Conservation (phyloP, 768 basidiomycete genomes). For the Mrakia blollopis region DNA sequence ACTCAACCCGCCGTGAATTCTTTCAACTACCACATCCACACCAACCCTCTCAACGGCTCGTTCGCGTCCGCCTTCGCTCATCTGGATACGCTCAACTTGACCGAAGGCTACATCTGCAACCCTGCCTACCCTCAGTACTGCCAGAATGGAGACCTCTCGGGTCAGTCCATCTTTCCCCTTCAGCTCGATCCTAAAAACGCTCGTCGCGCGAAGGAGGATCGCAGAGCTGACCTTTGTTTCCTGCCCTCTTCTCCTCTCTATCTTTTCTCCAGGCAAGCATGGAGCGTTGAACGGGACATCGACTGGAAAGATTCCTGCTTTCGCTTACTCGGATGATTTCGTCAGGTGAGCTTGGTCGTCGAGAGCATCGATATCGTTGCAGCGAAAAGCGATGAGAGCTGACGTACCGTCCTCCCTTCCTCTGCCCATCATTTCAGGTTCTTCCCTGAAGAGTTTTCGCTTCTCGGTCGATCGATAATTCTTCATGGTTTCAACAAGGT, state of each 20-base stretch:
- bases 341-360: neutral
- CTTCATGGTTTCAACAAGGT: constrained; percentile 12
- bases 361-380: neutral
- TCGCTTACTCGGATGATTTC: constrained; percentile 12
- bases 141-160: constrained; percentile 16
- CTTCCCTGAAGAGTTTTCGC: constrained; percentile 2
- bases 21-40: constrained; percentile 10
- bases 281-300: constrained; percentile 3
- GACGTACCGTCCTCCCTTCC: neutral
- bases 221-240: neutral
- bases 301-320: neutral
- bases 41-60: neutral
- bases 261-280: neutral
- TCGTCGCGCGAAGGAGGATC: no score
- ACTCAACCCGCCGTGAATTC: neutral
- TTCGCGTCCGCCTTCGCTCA: neutral
- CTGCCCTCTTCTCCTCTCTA: neutral
- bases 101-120: constrained; percentile 1
- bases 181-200: no score
- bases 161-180: neutral
- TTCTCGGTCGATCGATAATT: constrained; percentile 11
- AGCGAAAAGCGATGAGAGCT: neutral
- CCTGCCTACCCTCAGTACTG: constrained; percentile 18
- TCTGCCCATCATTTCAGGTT: neutral
- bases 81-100: neutral